phyloP scores from a whole-genome alignment of 345 rosid genomes.

The Syzygium jambos region DNA sequence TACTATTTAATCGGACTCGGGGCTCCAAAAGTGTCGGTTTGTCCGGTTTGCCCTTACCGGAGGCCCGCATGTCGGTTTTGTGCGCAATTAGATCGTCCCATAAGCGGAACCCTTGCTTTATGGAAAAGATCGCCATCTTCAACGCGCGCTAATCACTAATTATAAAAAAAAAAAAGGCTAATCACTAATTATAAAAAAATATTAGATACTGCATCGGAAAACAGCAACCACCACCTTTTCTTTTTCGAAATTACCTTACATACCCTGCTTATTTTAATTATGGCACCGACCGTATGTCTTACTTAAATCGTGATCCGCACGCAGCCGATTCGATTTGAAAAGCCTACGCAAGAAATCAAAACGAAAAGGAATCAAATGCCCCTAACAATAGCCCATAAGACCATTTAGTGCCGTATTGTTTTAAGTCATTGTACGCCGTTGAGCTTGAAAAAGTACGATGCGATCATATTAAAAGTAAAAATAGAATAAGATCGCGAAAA shows the following conservation, averaged over 20 bases:
- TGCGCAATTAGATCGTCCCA: too few species aligned
- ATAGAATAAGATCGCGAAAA: background rate
- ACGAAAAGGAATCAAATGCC: background rate
- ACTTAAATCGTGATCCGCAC: fast-evolving
- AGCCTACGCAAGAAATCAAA: background rate
- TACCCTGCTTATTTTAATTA: too few species aligned
- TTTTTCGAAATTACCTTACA: too few species aligned
- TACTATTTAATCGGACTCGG: background rate
- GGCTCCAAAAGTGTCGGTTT: background rate
- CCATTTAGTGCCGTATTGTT: fast-evolving
- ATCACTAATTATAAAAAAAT: too few species aligned
- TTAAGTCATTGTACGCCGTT: fast-evolving
- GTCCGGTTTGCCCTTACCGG: background rate
- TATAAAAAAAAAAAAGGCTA: too few species aligned
- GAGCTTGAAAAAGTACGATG: background rate
- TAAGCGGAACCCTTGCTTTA: too few species aligned
- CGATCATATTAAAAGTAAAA: background rate
- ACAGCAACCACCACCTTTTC: fast-evolving
- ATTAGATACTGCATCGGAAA: fast-evolving
- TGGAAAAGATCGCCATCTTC: too few species aligned
- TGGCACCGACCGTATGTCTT: background rate
- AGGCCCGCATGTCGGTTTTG: too few species aligned
- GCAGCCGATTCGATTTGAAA: fast-evolving
- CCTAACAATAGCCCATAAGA: too few species aligned
- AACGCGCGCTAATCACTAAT: too few species aligned